A percentile compares a stretch with the other conserved stretches of the same genome.
Evolutionary conservation across 768 basidiomycete genomes (phyloP).

Genomic region (Mycena rosella): DNA sequence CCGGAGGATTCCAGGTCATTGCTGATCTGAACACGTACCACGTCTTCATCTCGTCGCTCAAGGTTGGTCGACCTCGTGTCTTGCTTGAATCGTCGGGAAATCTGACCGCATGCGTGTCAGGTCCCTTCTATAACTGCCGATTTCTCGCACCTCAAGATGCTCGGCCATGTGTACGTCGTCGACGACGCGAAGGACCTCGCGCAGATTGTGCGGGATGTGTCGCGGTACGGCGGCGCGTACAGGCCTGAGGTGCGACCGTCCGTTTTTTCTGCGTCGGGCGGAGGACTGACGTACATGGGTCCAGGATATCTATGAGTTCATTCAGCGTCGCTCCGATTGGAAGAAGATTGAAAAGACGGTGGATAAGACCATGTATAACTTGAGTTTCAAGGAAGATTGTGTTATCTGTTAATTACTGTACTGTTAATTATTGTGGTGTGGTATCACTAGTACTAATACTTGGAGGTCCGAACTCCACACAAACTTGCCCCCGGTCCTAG

Average conservation of each 20-base stretch:
- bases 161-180: conserved; percentile 96
- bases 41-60: conserved; percentile 87
- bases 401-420: conserved; percentile 54
- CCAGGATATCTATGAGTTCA: conserved; percentile 95
- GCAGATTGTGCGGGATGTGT: conserved; percentile 95
- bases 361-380: conserved; percentile 94
- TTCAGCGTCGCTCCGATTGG: conserved; percentile 96
- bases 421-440: no score
- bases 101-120: conserved; percentile 44
- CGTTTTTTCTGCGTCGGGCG: no score
- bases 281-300: neutral
- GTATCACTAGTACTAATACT: no score
- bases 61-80: conserved; percentile 55
- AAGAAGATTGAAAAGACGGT: conserved; percentile 98
- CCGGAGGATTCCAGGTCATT: conserved; percentile 95
- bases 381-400: conserved; percentile 96
- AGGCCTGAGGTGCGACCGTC: conserved; percentile 80
- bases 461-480: no score
- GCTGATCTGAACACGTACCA: conserved; percentile 97
- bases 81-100: no score
- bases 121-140: conserved; percentile 87
- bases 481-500: no score
- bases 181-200: conserved; percentile 97
- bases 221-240: conserved; percentile 95
- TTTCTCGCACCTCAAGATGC: conserved; percentile 96